These are phyloP conservation scores for Corylus americana DNA, from an alignment of 306 rosid genomes.

Conservation along the genomic window DNA sequence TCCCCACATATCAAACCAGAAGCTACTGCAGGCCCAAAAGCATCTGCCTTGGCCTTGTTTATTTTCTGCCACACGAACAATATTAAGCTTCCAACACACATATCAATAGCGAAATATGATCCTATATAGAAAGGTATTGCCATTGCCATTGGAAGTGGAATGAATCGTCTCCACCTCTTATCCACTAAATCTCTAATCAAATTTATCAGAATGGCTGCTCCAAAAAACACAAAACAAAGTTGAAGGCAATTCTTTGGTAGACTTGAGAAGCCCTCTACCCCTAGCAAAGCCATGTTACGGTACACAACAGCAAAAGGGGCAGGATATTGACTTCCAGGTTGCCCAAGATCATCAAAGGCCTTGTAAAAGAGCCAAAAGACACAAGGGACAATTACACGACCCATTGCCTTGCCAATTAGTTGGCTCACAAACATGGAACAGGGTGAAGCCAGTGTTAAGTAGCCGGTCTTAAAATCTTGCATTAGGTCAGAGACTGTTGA, in stretches of 20 bases:
- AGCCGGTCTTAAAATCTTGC: constrained; percentile 23
- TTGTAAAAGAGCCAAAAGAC: constrained; percentile 25
- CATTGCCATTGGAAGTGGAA: constrained; percentile 19
- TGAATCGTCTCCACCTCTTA: background rate
- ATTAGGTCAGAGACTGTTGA: constrained; percentile 15
- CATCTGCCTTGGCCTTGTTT: constrained; percentile 1
- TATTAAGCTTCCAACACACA: constrained; percentile 18
- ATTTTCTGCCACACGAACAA: background rate
- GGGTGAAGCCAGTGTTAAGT: constrained; percentile 20
- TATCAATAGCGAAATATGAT: constrained; percentile 16
- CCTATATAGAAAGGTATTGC: constrained; percentile 21
- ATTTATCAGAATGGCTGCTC: constrained; percentile 6
- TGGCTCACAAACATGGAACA: constrained; percentile 22
- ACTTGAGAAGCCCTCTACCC: constrained; percentile 10
- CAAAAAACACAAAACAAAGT: constrained; percentile 11
- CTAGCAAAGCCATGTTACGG: constrained; percentile 7
- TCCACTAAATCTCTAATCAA: constrained; percentile 1
- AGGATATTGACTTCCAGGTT: background rate
- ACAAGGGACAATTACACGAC: constrained; percentile 10
- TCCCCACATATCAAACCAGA: constrained; percentile 23
- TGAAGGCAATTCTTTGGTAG: constrained; percentile 13
- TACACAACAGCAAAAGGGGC: constrained; percentile 7
- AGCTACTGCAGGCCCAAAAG: constrained; percentile 11
- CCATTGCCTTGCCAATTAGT: constrained; percentile 15
- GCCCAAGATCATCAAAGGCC: constrained; percentile 5